Percentiles rank a stretch among this genome's conserved stretches.
phyloP scores from a whole-genome alignment of 2,329 filamentous ascomycete species.

The Blumeria hordei region DNA sequence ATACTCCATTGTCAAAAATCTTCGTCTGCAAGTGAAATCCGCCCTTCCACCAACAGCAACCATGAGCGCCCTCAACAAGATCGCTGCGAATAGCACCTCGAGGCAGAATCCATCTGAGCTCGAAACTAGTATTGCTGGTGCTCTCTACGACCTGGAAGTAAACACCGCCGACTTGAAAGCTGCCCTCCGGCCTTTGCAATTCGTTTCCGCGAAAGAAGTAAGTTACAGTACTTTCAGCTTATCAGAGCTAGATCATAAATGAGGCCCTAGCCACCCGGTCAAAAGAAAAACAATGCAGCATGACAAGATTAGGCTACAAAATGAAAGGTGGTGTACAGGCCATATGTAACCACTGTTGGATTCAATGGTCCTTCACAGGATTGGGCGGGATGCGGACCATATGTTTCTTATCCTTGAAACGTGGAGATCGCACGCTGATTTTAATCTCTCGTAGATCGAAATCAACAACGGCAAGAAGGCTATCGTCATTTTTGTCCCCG shows the following conservation, averaged over 20 bases:
- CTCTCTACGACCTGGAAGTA: conserved; percentile 96
- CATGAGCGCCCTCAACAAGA: conserved; percentile 81
- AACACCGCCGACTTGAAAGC: conserved; percentile 97
- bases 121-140: conserved; percentile 87
- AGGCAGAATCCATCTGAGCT: conserved; percentile 91
- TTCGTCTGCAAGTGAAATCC: not conserved
- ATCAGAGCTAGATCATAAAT: not conserved
- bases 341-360: too few relatives aligned
- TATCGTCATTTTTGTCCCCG: conserved; percentile 99
- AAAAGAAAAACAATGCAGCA: conserved; percentile 3
- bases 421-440: conserved; percentile 59
- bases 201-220: conserved; percentile 98
- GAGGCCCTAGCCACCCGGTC: conserved; percentile 4
- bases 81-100: conserved; percentile 90
- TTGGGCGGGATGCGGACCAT: conserved; percentile 57
- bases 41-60: conserved; percentile 18
- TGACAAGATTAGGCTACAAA: too few relatives aligned
- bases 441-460: conserved; percentile 65
- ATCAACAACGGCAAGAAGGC: conserved; percentile 99
- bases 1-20: too few relatives aligned
- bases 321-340: too few relatives aligned
- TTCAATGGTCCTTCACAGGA: conserved; percentile 17
- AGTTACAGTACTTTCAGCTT: conserved; percentile 23
- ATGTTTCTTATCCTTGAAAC: conserved; percentile 13
- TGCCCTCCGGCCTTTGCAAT: conserved; percentile 90